phyloP scores from a whole-genome alignment of 306 rosid genomes.

The Pachyrhizus erosus region DNA sequence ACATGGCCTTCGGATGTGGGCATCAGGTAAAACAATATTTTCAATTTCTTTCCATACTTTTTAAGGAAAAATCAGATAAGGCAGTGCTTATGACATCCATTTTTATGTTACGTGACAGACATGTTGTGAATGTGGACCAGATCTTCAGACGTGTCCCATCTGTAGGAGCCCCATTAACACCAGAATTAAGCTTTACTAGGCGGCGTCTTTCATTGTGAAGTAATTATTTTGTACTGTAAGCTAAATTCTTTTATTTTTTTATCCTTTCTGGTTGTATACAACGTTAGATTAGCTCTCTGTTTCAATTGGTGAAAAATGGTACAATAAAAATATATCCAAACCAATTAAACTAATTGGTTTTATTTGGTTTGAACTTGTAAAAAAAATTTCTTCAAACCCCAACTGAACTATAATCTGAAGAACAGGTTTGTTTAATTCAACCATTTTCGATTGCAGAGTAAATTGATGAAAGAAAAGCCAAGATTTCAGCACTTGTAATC shows the following conservation, averaged over 20 bases:
- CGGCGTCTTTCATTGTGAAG: neutral
- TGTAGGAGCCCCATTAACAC: slow-evolving; percentile 77
- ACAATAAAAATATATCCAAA: neutral
- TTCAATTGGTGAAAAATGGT: slow-evolving; percentile 11
- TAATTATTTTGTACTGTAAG: neutral
- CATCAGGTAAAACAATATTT: slow-evolving; percentile 71
- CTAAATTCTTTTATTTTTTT: slow-evolving; percentile 53
- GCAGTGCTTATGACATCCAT: slow-evolving; percentile 18
- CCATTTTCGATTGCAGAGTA: neutral
- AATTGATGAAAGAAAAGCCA: too few species aligned
- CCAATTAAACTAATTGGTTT: neutral
- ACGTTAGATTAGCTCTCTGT: neutral
- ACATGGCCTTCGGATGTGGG: slow-evolving; percentile 98
- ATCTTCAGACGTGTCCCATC: slow-evolving; percentile 83
- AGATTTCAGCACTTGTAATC: too few species aligned
- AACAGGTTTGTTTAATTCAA: neutral
- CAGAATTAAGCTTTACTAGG: slow-evolving; percentile 80
- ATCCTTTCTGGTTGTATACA: slow-evolving; percentile 19
- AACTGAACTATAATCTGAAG: neutral
- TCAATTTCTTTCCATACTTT: slow-evolving; percentile 20
- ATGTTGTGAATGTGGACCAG: slow-evolving; percentile 82
- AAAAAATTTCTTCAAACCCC: neutral
- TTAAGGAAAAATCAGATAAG: neutral
- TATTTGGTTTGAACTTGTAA: neutral
- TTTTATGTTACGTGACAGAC: slow-evolving; percentile 64